Base-by-base conservation (phyloP, 306 rosid genomes). In the Rosa chinensis region DNA sequence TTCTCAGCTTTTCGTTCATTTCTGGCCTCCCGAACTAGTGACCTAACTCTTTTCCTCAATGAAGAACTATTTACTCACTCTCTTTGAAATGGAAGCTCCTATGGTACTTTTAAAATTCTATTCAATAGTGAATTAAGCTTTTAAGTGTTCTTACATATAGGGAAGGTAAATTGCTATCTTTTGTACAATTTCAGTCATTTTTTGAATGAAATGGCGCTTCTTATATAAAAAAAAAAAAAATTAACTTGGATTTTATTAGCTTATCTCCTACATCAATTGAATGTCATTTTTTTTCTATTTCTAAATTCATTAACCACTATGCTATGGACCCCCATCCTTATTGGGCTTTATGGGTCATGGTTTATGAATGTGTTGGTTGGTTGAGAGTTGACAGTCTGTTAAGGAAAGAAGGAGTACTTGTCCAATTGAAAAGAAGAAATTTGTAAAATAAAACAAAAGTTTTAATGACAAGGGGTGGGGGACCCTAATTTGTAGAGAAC, bases 261-360 rank as follows among this genome's bases (percentile, higher is more conserved):
- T 21, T 58, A 58, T 58, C 63, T 58, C 23, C 63, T 10, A 3
- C 63, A 58, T 21, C 6, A 25, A 63, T 6, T 66, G 2, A 35
- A 28, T 17, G 13, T 17, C 9, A 18, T 12, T 28, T 17, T 43
- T 76, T 44, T 10, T 12, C 63, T 25, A 45, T 21, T 62, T 76
- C 10, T n/a, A 17, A 52, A 52, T 13, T 21, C 23, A 44, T 50
- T 28, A 6, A 49, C 52, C 10, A 77, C 45, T 55, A 49, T 50
- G 32, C 23, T 12, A 63, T 63, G 84, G 47, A 76, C 48, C 68
- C 82, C 80, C 72, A 61, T 48, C 76, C 58, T 28, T 10, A 66
- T 82, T 86, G 83, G 86, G 89, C 85, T 80, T 64, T 28, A 72
- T 63, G 82, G 71, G 42, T 61, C 73, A 53, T 59, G 9, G 72